These are phyloP conservation scores for Trichoderma lentiforme DNA, from an alignment of 2,329 filamentous ascomycete genomes.

Conservation along the genomic window DNA sequence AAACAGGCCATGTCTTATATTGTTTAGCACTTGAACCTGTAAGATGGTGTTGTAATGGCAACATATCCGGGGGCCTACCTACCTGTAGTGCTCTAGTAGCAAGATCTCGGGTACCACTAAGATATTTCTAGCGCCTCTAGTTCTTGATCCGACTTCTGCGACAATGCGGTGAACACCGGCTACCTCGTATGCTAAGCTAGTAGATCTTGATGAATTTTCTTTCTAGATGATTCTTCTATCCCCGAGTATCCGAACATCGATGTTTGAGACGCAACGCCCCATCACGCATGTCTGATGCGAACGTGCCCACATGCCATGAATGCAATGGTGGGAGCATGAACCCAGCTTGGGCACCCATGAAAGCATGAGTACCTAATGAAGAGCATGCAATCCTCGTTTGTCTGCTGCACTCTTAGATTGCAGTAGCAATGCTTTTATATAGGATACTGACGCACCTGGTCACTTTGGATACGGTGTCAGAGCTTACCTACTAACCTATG, in stretches of 20 bases:
- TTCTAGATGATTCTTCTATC: not conserved
- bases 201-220: not conserved
- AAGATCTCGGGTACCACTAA: not conserved
- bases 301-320: not conserved
- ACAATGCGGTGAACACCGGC: not conserved
- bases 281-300: not conserved
- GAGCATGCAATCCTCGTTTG: not conserved
- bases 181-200: not conserved
- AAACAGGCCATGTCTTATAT: not conserved
- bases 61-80: not conserved
- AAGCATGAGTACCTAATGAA: not conserved
- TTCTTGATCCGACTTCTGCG: not conserved
- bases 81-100: not conserved
- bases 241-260: not conserved
- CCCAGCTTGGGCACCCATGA: not conserved
- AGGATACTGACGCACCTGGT: not conserved
- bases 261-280: not conserved
- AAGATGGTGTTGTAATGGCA: not conserved
- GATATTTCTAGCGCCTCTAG: not conserved
- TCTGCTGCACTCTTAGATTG: not conserved
- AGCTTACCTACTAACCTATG: not conserved
- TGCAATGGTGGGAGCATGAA: not conserved
- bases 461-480: not conserved
- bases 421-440: not conserved
- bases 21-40: not conserved